Evolutionary conservation across 2,329 filamentous ascomycete genomes (phyloP).

Genomic region (Aspergillus sp.): DNA sequence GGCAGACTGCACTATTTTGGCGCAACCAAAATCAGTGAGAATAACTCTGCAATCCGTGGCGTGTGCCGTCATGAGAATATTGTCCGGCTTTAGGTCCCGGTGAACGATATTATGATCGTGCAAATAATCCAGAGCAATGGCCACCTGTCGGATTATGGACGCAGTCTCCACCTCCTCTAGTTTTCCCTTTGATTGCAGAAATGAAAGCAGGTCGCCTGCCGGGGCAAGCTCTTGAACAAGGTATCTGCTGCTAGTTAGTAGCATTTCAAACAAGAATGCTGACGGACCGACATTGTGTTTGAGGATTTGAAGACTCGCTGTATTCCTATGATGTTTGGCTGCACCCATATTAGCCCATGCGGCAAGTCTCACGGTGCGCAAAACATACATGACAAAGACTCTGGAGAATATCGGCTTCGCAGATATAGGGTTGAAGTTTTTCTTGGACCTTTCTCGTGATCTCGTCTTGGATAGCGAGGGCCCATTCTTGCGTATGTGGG

Average conservation of each 20-base stretch:
- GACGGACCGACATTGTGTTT: conserved; percentile 46
- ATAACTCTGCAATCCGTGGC: conserved; percentile 52
- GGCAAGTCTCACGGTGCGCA: not conserved
- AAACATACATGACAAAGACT: conserved; percentile 50
- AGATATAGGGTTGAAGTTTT: conserved; percentile 32
- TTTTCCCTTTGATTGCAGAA: conserved; percentile 49
- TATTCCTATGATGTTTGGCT: conserved; percentile 59
- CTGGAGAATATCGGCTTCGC: conserved; percentile 48
- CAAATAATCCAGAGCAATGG: conserved; percentile 58
- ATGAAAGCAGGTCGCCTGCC: conserved; percentile 61
- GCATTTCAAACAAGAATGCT: not conserved
- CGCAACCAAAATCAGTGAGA: conserved; percentile 61
- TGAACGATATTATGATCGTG: conserved; percentile 57
- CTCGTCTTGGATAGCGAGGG: conserved; percentile 9
- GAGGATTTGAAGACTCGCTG: conserved; percentile 55
- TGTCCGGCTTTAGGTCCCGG: conserved; percentile 63
- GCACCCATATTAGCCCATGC: conserved; percentile 2
- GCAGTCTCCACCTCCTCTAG: conserved; percentile 52
- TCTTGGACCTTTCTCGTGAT: conserved; percentile 21
- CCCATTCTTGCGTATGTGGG: not conserved
- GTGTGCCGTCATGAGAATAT: conserved; percentile 58
- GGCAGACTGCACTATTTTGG: conserved; percentile 35
- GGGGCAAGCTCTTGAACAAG: conserved; percentile 61
- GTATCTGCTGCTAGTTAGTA: conserved; percentile 41
- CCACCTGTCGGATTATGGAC: conserved; percentile 54